Conservation (phyloP, 2,329 filamentous ascomycete genomes). For the Fusarium sublunatum region DNA sequence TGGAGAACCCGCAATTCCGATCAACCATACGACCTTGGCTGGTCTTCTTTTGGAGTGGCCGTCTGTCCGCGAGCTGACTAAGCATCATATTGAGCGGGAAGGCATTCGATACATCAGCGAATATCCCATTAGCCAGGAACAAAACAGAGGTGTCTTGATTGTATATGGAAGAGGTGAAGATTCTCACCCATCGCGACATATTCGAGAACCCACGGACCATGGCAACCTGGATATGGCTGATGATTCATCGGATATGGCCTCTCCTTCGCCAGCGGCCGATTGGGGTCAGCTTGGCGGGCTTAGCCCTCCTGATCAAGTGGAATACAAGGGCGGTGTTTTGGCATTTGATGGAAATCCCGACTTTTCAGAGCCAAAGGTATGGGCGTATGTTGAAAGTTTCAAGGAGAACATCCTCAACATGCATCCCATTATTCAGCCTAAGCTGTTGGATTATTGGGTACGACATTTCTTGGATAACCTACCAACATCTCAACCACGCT, state of each 20-base stretch:
- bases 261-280: slow-evolving; percentile 64
- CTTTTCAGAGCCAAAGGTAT: slow-evolving; percentile 63
- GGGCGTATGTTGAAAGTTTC: slow-evolving; percentile 66
- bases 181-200: slow-evolving; percentile 65
- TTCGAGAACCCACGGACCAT: slow-evolving; percentile 55
- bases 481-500: slow-evolving; percentile 49
- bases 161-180: slow-evolving; percentile 85
- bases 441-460: slow-evolving; percentile 64
- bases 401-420: slow-evolving; percentile 72
- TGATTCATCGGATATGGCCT: slow-evolving; percentile 64
- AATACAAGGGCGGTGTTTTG: slow-evolving; percentile 54
- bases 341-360: slow-evolving; percentile 64
- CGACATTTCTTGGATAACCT: slow-evolving; percentile 63
- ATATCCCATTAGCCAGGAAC: slow-evolving; percentile 82
- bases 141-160: slow-evolving; percentile 77
- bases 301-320: slow-evolving; percentile 57
- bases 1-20: slow-evolving; percentile 77
- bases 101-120: slow-evolving; percentile 69
- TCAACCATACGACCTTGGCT: slow-evolving; percentile 90
- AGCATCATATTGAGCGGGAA: slow-evolving; percentile 58
- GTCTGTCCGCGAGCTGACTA: slow-evolving; percentile 73
- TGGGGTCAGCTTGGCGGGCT: slow-evolving; percentile 70
- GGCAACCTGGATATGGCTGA: slow-evolving; percentile 57
- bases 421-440: slow-evolving; percentile 70
- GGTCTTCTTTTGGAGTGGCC: slow-evolving; percentile 82